These are phyloP conservation scores for Somion occarium DNA, from an alignment of 1,284 basidiomycete genomes.

Conservation along the genomic window DNA sequence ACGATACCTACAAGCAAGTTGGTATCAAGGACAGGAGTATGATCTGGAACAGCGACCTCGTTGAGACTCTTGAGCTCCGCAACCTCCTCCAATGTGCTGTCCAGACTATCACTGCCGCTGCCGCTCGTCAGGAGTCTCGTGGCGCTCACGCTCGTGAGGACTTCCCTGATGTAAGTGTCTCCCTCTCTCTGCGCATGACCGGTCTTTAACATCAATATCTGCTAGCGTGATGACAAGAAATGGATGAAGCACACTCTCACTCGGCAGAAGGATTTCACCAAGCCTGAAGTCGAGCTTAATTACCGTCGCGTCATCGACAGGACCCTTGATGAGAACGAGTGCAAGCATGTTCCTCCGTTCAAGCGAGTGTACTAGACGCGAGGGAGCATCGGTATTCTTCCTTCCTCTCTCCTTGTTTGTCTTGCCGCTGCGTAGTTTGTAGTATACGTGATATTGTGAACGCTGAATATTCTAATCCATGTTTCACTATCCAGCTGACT, in stretches of 20 bases:
- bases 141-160: slow-evolving; percentile 98
- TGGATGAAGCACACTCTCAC: slow-evolving; percentile 97
- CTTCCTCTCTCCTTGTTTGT: not conserved
- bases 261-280: slow-evolving; percentile 72
- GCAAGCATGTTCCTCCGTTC: slow-evolving; percentile 86
- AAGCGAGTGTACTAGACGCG: slow-evolving; percentile 73
- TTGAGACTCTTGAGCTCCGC: slow-evolving; percentile 96
- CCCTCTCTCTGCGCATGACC: slow-evolving; percentile 1
- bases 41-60: slow-evolving; percentile 94
- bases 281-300: slow-evolving; percentile 83
- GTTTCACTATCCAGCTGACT: too few species aligned
- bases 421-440: not conserved
- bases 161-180: slow-evolving; percentile 69
- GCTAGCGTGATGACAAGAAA: slow-evolving; percentile 77
- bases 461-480: too few species aligned
- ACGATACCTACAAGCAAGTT: slow-evolving; percentile 85
- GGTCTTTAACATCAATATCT: slow-evolving; percentile 2
- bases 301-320: slow-evolving; percentile 84
- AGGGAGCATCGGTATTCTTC: not conserved
- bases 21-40: slow-evolving; percentile 97
- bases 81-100: slow-evolving; percentile 94
- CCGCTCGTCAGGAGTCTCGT: slow-evolving; percentile 94
- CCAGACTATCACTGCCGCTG: slow-evolving; percentile 94
- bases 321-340: slow-evolving; percentile 95
- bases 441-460: too few species aligned